These are phyloP conservation scores for Lolium rigidum DNA, from an alignment of 176 grass and related monocot genomes.

Conservation along the genomic window DNA sequence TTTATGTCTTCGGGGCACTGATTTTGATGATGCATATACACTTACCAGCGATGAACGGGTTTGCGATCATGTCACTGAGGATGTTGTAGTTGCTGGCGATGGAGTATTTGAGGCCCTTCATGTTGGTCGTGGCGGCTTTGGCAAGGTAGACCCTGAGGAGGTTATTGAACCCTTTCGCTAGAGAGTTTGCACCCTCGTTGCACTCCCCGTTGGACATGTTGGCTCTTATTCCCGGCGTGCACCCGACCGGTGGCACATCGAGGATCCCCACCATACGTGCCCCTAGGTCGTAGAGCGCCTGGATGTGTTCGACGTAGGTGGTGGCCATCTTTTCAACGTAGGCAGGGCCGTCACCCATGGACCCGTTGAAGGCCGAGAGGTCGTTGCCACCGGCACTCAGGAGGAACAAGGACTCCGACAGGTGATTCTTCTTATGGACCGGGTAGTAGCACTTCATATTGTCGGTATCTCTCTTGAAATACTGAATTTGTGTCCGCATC, in stretches of 20 bases:
- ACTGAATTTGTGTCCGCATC: not conserved
- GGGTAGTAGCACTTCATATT: too few relatives aligned
- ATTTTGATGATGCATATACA: not conserved
- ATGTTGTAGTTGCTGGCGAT: slow-evolving; percentile 49
- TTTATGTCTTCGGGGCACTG: not conserved
- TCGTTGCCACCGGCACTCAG: slow-evolving; percentile 61
- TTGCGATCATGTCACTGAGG: not conserved
- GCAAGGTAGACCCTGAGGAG: slow-evolving; percentile 39
- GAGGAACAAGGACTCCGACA: slow-evolving; percentile 55
- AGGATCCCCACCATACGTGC: slow-evolving; percentile 50
- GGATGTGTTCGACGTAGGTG: slow-evolving; percentile 39
- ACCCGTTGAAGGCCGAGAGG: slow-evolving; percentile 43
- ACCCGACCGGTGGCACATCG: slow-evolving; percentile 50
- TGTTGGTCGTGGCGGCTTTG: not conserved
- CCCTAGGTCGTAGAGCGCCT: slow-evolving; percentile 30
- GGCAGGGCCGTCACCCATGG: not conserved
- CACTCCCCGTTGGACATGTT: slow-evolving; percentile 28
- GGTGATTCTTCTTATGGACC: not conserved
- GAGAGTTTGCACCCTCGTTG: slow-evolving; percentile 24
- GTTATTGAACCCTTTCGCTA: slow-evolving; percentile 51
- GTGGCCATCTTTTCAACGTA: slow-evolving; percentile 24
- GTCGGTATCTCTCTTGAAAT: slow-evolving; percentile 29
- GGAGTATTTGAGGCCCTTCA: slow-evolving; percentile 45
- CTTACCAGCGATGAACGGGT: not conserved
- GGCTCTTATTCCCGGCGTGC: slow-evolving; percentile 41